phyloP scores from a whole-genome alignment of 164 flowering plant species.

The Stephania cephalantha region DNA sequence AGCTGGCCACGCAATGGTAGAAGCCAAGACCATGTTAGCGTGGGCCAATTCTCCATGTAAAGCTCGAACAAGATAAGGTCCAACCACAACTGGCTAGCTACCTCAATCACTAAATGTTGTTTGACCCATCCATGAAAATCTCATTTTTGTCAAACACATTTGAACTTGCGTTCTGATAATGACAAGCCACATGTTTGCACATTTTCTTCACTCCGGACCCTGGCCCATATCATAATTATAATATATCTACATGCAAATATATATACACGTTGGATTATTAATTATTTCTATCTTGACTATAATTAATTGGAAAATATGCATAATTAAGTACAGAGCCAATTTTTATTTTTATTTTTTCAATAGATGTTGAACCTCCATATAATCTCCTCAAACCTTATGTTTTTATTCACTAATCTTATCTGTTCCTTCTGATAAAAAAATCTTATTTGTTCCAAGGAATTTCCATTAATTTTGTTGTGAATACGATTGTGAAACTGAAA shows the following conservation, averaged over 20 bases:
- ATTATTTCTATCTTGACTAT: too few species aligned
- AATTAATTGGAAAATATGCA: too few species aligned
- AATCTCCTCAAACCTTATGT: too few species aligned
- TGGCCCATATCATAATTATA: neutral
- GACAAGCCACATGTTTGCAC: slow-evolving; percentile 4
- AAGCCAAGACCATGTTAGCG: neutral
- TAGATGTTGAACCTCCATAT: too few species aligned
- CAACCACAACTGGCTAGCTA: neutral
- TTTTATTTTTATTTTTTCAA: too few species aligned
- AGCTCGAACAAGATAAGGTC: slow-evolving; percentile 1
- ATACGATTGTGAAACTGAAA: too few species aligned
- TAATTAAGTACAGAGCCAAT: too few species aligned
- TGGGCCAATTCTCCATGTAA: neutral
- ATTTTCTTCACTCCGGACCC: neutral
- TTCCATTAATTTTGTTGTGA: too few species aligned
- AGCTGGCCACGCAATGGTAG: neutral
- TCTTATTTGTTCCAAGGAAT: too few species aligned
- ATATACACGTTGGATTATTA: too few species aligned
- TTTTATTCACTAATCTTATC: too few species aligned
- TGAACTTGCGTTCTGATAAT: neutral
- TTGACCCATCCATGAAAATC: slow-evolving; percentile 2
- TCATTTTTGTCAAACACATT: neutral
- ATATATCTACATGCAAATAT: neutral
- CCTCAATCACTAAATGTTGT: neutral
- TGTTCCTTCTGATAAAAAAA: too few species aligned